These are phyloP conservation scores for Apiospora rasikravindrae DNA, from an alignment of 2,329 filamentous ascomycete species.

Conservation along the genomic window DNA sequence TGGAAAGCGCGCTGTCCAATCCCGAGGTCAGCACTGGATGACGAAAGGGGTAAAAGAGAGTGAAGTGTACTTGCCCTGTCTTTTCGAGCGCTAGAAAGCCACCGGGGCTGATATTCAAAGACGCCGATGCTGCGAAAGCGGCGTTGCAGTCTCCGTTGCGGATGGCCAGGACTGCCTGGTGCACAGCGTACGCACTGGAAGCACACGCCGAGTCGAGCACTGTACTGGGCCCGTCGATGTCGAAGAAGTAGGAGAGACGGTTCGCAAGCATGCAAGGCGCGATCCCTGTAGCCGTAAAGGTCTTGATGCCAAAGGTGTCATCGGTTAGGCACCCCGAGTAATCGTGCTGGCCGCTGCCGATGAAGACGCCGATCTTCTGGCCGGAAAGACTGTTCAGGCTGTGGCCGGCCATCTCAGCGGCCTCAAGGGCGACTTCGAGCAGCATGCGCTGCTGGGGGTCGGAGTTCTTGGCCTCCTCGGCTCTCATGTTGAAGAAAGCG, in stretches of 20 bases:
- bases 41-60: not conserved
- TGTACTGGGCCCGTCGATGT: conserved; percentile 60
- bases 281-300: conserved; percentile 51
- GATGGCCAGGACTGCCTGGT: conserved; percentile 45
- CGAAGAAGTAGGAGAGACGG: conserved; percentile 60
- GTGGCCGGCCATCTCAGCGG: conserved; percentile 19
- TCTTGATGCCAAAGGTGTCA: not conserved
- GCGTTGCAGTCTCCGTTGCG: conserved; percentile 16
- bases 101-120: not conserved
- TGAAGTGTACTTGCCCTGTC: not conserved
- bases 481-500: conserved; percentile 21
- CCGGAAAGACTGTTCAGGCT: conserved; percentile 17
- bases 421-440: conserved; percentile 19
- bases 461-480: conserved; percentile 25
- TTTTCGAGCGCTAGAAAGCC: conserved; percentile 1
- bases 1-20: not conserved
- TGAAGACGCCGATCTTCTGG: conserved; percentile 17
- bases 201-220: conserved; percentile 66
- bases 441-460: conserved; percentile 27
- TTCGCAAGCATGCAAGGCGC: conserved; percentile 60
- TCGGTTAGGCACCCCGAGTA: conserved; percentile 8
- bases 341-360: conserved; percentile 10
- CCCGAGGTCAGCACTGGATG: not conserved
- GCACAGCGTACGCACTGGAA: conserved; percentile 58
- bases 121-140: not conserved